Conservation (phyloP, 768 basidiomycete genomes). For the Pleurotus cornucopiae region DNA sequence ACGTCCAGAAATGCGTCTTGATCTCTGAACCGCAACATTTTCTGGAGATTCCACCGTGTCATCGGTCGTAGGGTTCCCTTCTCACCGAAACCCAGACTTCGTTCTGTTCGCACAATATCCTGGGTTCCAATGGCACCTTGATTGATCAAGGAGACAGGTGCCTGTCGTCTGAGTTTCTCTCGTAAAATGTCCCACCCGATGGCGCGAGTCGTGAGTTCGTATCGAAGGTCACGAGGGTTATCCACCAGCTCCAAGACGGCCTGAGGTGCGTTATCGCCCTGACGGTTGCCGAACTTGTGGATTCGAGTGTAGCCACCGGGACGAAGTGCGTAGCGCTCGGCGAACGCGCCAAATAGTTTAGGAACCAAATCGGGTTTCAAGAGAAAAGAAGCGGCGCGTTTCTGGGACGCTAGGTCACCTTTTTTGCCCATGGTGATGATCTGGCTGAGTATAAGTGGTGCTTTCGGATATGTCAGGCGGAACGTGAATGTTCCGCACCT, state of each 20-base stretch:
- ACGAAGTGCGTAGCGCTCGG: constrained; percentile 73
- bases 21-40: constrained; percentile 60
- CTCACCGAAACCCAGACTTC: constrained; percentile 29
- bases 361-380: constrained; percentile 66
- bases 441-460: constrained; percentile 29
- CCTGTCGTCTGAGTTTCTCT: constrained; percentile 42
- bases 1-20: constrained; percentile 42
- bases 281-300: constrained; percentile 84
- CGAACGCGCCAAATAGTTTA: constrained; percentile 81
- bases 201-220: constrained; percentile 84
- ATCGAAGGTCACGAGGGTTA: constrained; percentile 82
- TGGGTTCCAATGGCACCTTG: constrained; percentile 42
- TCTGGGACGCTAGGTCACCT: constrained; percentile 64
- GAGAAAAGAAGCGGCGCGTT: constrained; percentile 75
- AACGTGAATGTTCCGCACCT: constrained; percentile 40
- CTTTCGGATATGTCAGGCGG: constrained; percentile 4
- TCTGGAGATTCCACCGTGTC: constrained; percentile 75
- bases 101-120: constrained; percentile 47
- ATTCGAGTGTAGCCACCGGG: constrained; percentile 96
- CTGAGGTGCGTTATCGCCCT: constrained; percentile 89
- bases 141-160: constrained; percentile 45
- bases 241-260: constrained; percentile 96
- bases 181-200: constrained; percentile 80
- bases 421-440: constrained; percentile 92
- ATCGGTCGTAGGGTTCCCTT: constrained; percentile 47